A percentile compares a stretch with the other conserved stretches of the same genome.
Evolutionary conservation across 2,329 filamentous ascomycete genomes (phyloP).

Genomic region (Xylaria sp.): DNA sequence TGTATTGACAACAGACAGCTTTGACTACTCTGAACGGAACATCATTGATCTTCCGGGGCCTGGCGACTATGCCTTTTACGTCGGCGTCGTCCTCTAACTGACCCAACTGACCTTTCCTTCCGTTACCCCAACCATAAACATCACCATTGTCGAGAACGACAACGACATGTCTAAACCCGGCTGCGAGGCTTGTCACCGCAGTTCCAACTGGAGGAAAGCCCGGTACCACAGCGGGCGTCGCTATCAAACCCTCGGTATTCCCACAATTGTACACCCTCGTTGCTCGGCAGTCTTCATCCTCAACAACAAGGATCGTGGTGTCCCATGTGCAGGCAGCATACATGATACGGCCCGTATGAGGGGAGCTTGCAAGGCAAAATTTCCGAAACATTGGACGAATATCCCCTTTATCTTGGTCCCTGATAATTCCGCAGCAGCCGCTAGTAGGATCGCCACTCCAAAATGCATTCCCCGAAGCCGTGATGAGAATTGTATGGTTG

Average conservation of each 20-base stretch:
- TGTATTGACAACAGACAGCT: slow-evolving; percentile 84
- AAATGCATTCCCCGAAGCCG: slow-evolving; percentile 67
- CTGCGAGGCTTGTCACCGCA: slow-evolving; percentile 71
- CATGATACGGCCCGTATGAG: slow-evolving; percentile 45
- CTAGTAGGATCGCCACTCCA: slow-evolving; percentile 69
- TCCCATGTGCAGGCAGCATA: slow-evolving; percentile 82
- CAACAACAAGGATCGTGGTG: slow-evolving; percentile 70
- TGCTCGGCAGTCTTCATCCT: slow-evolving; percentile 55
- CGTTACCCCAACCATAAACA: slow-evolving; percentile 88
- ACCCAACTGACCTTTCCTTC: slow-evolving; percentile 86
- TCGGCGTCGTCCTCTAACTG: slow-evolving; percentile 42
- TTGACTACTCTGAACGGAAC: slow-evolving; percentile 70
- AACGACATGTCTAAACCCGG: slow-evolving; percentile 82
- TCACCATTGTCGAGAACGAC: slow-evolving; percentile 78
- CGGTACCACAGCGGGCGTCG: slow-evolving; percentile 56
- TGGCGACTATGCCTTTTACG: slow-evolving; percentile 59
- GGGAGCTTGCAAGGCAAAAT: slow-evolving; percentile 50
- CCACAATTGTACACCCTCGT: slow-evolving; percentile 72
- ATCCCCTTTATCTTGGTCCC: slow-evolving; percentile 43
- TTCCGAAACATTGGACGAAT: slow-evolving; percentile 54
- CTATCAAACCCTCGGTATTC: slow-evolving; percentile 58
- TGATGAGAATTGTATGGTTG: slow-evolving; percentile 84
- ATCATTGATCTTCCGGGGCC: slow-evolving; percentile 69
- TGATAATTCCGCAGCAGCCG: slow-evolving; percentile 64
- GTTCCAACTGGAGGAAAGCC: slow-evolving; percentile 71